Percentiles rank a stretch among this genome's conserved stretches.
Evolutionary conservation across 2,329 filamentous ascomycete genomes (phyloP).

Genomic region (Chaetomium sp.): DNA sequence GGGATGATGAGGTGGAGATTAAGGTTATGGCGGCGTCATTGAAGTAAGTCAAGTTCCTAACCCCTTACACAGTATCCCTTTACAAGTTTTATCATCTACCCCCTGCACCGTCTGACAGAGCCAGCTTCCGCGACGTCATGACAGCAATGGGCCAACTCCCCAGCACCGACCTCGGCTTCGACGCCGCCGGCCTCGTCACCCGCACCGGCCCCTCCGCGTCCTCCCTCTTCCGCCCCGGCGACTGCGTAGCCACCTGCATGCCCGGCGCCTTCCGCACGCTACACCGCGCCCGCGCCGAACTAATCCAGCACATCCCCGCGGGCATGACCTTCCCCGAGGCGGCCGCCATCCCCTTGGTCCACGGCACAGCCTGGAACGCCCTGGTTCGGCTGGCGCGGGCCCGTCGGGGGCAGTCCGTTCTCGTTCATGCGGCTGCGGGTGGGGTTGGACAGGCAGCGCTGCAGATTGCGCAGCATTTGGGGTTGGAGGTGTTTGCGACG

Average conservation of each 20-base stretch:
- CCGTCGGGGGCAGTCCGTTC: neutral
- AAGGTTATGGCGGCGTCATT: neutral
- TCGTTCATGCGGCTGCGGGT: neutral
- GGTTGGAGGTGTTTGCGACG: neutral
- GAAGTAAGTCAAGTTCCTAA: neutral
- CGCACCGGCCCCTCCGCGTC: neutral
- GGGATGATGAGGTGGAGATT: neutral
- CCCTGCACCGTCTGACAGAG: neutral
- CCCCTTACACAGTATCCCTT: neutral
- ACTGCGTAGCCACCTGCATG: neutral
- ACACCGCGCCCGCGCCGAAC: neutral
- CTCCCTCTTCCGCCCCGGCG: neutral
- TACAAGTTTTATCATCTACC: neutral
- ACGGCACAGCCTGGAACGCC: neutral
- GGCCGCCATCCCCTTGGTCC: neutral
- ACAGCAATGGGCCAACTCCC: neutral
- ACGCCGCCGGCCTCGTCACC: neutral
- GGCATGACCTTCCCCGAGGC: neutral
- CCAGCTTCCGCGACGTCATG: slow-evolving; percentile 1
- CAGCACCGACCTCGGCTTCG: neutral
- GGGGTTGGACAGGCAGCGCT: neutral
- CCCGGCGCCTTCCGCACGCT: neutral
- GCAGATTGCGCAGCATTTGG: neutral
- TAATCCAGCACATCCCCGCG: neutral
- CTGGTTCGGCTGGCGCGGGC: neutral